phyloP scores from a whole-genome alignment of 2,329 filamentous ascomycete species.

The Fusarium sp. region DNA sequence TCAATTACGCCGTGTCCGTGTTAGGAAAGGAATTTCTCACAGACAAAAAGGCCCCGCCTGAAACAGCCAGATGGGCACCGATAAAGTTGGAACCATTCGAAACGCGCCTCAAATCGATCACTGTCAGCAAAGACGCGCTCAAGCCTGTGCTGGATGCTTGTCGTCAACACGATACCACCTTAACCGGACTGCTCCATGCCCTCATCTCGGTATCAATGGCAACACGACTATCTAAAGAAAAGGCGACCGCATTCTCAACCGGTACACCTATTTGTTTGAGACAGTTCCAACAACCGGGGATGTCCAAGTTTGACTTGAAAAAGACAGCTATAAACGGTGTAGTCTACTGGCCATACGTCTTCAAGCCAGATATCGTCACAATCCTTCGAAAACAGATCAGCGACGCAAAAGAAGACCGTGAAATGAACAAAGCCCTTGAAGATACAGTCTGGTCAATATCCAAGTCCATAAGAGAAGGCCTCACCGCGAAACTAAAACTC shows the following conservation, averaged over 20 bases:
- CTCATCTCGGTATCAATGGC: constrained; percentile 15
- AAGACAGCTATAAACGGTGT: constrained; percentile 13
- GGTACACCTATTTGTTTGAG: constrained; percentile 19
- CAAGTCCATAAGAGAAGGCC: constrained; percentile 20
- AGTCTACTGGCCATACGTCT: constrained; percentile 3
- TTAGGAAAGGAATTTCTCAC: background rate
- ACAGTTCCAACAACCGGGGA: background rate
- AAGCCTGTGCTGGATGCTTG: background rate
- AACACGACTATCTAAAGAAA: background rate
- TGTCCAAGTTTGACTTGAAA: background rate
- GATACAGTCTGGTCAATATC: constrained; percentile 41
- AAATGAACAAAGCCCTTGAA: background rate
- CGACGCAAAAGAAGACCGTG: background rate
- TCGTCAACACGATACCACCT: constrained; percentile 10
- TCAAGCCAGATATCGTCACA: background rate
- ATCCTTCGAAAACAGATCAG: background rate
- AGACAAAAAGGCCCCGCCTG: background rate
- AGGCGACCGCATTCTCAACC: constrained; percentile 4
- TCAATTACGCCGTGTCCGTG: background rate
- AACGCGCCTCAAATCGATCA: background rate
- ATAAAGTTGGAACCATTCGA: background rate
- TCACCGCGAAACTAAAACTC: constrained; percentile 36
- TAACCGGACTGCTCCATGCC: constrained; percentile 12
- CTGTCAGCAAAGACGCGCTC: background rate
- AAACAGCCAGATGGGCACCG: constrained; percentile 19